Conservation (phyloP, 345 rosid genomes). For the Erodium maritimum region DNA sequence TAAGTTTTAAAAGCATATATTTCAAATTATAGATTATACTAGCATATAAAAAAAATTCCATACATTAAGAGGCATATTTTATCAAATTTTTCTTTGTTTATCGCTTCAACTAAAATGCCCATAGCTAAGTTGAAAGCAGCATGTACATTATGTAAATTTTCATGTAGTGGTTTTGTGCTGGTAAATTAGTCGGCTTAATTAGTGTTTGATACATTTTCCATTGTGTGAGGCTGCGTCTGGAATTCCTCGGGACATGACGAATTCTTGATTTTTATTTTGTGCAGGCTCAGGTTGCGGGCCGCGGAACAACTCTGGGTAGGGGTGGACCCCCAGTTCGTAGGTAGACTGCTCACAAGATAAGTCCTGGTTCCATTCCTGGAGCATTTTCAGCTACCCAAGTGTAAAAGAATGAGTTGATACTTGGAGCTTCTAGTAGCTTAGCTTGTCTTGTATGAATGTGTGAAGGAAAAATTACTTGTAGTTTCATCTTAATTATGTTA, state of each 20-base stretch:
- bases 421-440: too few species aligned
- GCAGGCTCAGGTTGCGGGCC: conserved; percentile 72
- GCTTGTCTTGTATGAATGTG: too few species aligned
- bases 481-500: too few species aligned
- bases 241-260: background rate
- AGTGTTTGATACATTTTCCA: background rate
- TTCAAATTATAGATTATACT: too few species aligned
- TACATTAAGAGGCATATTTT: too few species aligned
- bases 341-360: conserved; percentile 8
- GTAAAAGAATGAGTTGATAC: too few species aligned
- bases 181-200: background rate
- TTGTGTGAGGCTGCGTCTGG: background rate
- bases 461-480: too few species aligned
- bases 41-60: too few species aligned
- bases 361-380: background rate
- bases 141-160: background rate
- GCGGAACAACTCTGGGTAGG: conserved; percentile 65
- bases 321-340: conserved; percentile 75
- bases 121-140: too few species aligned
- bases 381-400: background rate
- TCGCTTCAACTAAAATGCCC: background rate
- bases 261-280: conserved; percentile 1
- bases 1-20: too few species aligned
- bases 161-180: background rate
- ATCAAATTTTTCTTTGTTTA: too few species aligned